These are phyloP conservation scores for Encephalitozoon hellem DNA, from an alignment of 371 early-diverging fungal species.

Conservation along the genomic window DNA sequence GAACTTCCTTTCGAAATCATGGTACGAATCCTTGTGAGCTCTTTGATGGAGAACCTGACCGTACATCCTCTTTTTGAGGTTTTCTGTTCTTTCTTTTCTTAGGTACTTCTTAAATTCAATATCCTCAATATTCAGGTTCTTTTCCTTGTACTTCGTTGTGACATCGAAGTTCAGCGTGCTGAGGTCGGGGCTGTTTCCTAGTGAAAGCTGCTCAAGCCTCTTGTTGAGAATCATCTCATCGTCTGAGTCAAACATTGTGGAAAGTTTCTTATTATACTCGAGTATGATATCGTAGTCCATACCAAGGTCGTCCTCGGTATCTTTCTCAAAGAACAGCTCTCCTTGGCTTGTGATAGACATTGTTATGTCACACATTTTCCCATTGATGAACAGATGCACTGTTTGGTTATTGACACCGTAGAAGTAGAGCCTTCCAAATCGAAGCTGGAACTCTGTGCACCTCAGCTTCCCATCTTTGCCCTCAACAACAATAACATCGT, in stretches of 20 bases:
- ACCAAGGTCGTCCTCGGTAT: slow-evolving; percentile 4
- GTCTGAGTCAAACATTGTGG: slow-evolving; percentile 16
- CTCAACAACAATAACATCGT: slow-evolving; percentile 87
- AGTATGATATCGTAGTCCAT: slow-evolving; percentile 28
- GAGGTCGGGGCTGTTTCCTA: background rate
- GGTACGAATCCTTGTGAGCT: slow-evolving; percentile 12
- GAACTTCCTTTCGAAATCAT: background rate
- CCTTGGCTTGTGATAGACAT: slow-evolving; percentile 96
- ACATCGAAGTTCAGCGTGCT: slow-evolving; percentile 1
- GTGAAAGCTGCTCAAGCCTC: slow-evolving; percentile 11
- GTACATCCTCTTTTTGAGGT: slow-evolving; percentile 34
- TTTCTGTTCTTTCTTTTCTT: slow-evolving; percentile 8
- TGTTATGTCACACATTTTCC: slow-evolving; percentile 63
- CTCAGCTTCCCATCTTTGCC: slow-evolving; percentile 68
- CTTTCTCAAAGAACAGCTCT: slow-evolving; percentile 86
- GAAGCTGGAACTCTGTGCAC: slow-evolving; percentile 92
- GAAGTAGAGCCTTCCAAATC: slow-evolving; percentile 86
- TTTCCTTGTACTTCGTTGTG: background rate
- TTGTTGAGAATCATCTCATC: slow-evolving; percentile 6
- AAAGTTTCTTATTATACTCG: slow-evolving; percentile 16
- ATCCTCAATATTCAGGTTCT: background rate
- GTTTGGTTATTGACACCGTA: slow-evolving; percentile 76
- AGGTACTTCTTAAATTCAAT: slow-evolving; percentile 5
- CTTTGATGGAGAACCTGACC: background rate
- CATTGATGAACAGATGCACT: slow-evolving; percentile 79